phyloP scores from a whole-genome alignment of 306 rosid species.

The Cucurbita moschata region DNA sequence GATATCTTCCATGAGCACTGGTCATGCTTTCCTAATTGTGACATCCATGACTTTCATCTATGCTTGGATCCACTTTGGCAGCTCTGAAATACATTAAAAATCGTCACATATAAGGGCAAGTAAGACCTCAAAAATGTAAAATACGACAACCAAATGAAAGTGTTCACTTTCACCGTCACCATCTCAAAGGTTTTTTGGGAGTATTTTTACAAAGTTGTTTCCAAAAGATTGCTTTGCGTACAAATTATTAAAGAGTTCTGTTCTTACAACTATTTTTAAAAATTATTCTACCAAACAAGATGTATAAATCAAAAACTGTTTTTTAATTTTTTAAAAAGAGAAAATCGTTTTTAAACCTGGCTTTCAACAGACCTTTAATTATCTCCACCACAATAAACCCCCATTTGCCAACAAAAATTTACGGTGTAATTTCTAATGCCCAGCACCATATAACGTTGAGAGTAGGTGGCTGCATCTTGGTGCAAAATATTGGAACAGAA shows the following conservation, averaged over 20 bases:
- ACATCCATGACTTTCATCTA: constrained; percentile 2
- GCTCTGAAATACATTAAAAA: background rate
- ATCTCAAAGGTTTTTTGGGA: background rate
- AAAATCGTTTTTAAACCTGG: background rate
- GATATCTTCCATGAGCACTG: constrained; percentile 1
- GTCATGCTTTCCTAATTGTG: background rate
- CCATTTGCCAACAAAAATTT: background rate
- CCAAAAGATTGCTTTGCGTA: background rate
- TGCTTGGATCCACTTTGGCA: background rate
- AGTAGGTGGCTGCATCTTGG: background rate
- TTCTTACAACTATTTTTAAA: background rate
- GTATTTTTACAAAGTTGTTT: background rate
- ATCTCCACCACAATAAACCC: background rate
- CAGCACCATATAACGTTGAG: background rate
- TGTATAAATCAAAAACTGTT: background rate
- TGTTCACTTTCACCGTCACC: background rate
- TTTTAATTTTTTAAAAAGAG: background rate
- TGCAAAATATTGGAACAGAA: too few relatives aligned
- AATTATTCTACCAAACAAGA: background rate
- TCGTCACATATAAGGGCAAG: background rate
- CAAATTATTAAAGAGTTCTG: background rate
- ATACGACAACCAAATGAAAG: background rate
- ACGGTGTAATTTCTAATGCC: background rate
- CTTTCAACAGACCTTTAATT: background rate
- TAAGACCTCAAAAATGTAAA: background rate